phyloP scores from a whole-genome alignment of 257 asterid species.

The Asclepias syriaca region DNA sequence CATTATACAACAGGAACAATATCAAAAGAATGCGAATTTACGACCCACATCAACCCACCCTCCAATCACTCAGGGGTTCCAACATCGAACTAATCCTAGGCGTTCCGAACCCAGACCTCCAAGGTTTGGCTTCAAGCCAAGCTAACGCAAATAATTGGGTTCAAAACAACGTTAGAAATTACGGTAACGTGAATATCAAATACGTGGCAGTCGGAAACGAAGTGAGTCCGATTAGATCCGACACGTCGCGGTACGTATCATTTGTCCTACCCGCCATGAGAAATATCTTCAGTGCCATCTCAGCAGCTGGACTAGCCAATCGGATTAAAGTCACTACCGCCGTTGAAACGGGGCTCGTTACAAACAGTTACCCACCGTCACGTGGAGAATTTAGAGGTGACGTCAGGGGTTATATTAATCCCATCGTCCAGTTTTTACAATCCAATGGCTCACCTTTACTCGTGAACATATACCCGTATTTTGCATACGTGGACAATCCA shows the following conservation, averaged over 20 bases:
- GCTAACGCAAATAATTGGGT: conserved; percentile 51
- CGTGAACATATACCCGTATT: conserved; percentile 31
- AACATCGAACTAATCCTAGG: conserved; percentile 31
- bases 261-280: conserved; percentile 30
- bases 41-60: conserved; percentile 27
- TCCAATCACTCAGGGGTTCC: conserved; percentile 28
- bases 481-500: conserved; percentile 11
- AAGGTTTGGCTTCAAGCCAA: conserved; percentile 33
- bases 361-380: conserved; percentile 24
- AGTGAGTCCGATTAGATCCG: conserved; percentile 26
- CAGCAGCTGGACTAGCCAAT: conserved; percentile 20
- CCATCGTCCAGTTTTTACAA: conserved; percentile 25
- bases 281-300: conserved; percentile 26
- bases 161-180: conserved; percentile 43
- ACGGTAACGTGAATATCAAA: conserved; percentile 28
- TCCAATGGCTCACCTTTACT: conserved; percentile 18
- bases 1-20: conserved; percentile 25
- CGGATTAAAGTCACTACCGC: conserved; percentile 35
- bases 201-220: conserved; percentile 63
- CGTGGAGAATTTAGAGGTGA: conserved; percentile 20
- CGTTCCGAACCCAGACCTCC: conserved; percentile 32
- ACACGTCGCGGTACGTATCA: conserved; percentile 19
- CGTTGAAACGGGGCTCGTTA: conserved; percentile 30
- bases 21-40: conserved; percentile 33
- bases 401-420: conserved; percentile 14